phyloP scores from a whole-genome alignment of 208 protist genomes.

The Wallacemonas sp. region DNA sequence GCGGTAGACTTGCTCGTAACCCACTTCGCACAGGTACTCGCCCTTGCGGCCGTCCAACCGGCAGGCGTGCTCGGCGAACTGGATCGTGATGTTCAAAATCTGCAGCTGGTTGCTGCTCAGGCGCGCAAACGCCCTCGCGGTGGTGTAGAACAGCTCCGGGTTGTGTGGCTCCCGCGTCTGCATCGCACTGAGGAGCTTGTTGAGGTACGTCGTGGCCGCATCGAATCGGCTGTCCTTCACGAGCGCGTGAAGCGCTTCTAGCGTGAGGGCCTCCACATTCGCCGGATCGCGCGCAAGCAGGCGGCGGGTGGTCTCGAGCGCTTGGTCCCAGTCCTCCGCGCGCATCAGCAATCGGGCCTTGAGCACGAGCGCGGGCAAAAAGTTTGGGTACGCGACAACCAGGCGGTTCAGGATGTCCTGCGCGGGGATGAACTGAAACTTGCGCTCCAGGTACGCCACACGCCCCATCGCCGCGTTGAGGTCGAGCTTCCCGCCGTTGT shows the following conservation, averaged over 20 bases:
- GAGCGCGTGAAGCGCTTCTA: conserved; percentile 75
- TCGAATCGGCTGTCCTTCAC: conserved; percentile 75
- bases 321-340: conserved; percentile 94
- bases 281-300: conserved; percentile 75
- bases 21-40: conserved; percentile 85
- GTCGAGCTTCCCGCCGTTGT: conserved; percentile 40
- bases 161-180: conserved; percentile 81
- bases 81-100: conserved; percentile 62
- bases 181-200: conserved; percentile 59
- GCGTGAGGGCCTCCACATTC: conserved; percentile 78
- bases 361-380: conserved; percentile 65
- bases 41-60: conserved; percentile 55
- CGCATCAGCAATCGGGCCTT: conserved; percentile 88
- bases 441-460: conserved; percentile 82
- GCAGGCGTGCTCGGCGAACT: conserved; percentile 71
- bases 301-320: conserved; percentile 77
- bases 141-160: conserved; percentile 63
- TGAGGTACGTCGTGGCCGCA: conserved; percentile 60
- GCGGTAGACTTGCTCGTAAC: conserved; percentile 70
- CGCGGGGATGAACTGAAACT: conserved; percentile 75
- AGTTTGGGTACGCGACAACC: conserved; percentile 67
- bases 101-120: conserved; percentile 55
- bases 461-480: conserved; percentile 84
- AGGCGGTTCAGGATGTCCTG: conserved; percentile 85
- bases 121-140: conserved; percentile 73